Evolutionary conservation across 2,329 filamentous ascomycete species (phyloP).

Genomic region (Exserohilum rostratum): DNA sequence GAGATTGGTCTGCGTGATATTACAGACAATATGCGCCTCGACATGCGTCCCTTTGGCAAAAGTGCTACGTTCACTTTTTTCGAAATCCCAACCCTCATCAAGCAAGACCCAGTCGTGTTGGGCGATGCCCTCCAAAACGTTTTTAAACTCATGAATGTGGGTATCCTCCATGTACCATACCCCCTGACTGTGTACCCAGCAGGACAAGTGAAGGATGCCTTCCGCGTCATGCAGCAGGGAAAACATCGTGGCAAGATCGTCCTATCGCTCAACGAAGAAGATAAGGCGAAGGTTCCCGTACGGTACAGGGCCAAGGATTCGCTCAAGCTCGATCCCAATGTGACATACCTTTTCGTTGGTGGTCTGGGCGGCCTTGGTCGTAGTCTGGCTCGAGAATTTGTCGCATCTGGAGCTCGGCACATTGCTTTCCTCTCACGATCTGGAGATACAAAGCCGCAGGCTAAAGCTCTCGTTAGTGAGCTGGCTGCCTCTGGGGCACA

Average conservation of each 20-base stretch:
- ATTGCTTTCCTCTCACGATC: slow-evolving; percentile 17
- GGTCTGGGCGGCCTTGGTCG: slow-evolving; percentile 31
- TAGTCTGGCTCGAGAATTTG: slow-evolving; percentile 11
- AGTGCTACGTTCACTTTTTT: not conserved
- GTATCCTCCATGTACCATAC: not conserved
- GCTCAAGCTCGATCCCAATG: not conserved
- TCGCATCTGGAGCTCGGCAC: slow-evolving; percentile 22
- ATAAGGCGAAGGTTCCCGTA: not conserved
- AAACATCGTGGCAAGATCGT: not conserved
- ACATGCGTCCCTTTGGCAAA: slow-evolving; percentile 16
- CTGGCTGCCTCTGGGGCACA: not conserved
- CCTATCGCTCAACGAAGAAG: not conserved
- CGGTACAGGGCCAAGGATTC: not conserved
- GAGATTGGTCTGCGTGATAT: slow-evolving; percentile 27
- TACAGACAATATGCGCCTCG: slow-evolving; percentile 5
- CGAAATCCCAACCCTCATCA: not conserved
- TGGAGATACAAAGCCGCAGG: not conserved
- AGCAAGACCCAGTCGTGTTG: not conserved
- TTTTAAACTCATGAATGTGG: not conserved
- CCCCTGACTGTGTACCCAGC: not conserved
- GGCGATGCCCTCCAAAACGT: not conserved
- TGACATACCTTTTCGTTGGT: slow-evolving; percentile 29
- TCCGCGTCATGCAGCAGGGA: not conserved
- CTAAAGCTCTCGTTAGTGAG: not conserved
- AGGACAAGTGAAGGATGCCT: not conserved